Conservation (phyloP, 768 basidiomycete species). For the Piloderma croceum region DNA sequence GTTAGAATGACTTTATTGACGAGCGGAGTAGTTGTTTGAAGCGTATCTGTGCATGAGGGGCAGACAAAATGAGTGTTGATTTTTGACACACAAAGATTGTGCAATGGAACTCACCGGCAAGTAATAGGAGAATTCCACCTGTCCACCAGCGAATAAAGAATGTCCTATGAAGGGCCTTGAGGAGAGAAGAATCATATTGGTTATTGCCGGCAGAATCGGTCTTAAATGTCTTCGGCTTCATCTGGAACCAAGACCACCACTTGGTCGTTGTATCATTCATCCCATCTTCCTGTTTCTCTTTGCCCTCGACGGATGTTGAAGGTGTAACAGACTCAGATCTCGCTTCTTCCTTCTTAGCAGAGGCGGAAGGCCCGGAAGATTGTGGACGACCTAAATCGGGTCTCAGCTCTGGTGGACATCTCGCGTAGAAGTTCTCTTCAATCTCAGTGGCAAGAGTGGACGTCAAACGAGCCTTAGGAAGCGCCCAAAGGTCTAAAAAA, state of each 20-base stretch:
- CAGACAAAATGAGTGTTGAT: not conserved
- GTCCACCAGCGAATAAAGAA: conserved; percentile 44
- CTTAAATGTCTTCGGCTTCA: conserved; percentile 1
- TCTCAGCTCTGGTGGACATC: conserved; percentile 45
- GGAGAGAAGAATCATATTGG: conserved; percentile 44
- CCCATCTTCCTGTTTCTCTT: conserved; percentile 7
- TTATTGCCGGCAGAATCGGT: conserved; percentile 13
- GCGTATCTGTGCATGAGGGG: conserved; percentile 29
- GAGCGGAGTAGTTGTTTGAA: conserved; percentile 51
- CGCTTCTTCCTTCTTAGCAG: conserved; percentile 1
- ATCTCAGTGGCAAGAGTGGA: conserved; percentile 34
- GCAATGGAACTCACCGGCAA: conserved; percentile 17
- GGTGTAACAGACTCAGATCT: not conserved
- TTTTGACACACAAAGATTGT: conserved; percentile 6
- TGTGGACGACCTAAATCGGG: conserved; percentile 26
- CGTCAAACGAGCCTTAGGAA: conserved; percentile 36
- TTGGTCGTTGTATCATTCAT: conserved; percentile 10
- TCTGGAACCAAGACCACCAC: not conserved
- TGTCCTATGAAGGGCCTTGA: conserved; percentile 41
- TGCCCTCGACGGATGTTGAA: conserved; percentile 3
- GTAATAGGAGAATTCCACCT: conserved; percentile 41
- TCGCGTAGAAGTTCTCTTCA: conserved; percentile 42
- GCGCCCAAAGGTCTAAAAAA: conserved; percentile 48
- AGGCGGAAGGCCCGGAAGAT: too few species aligned
- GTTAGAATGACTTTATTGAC: conserved; percentile 54